A percentile compares a stretch with the other conserved stretches of the same genome.
These are phyloP conservation scores for Phytopythium kandeliae DNA, from an alignment of 352 stramenopile species.

Conservation along the genomic window DNA sequence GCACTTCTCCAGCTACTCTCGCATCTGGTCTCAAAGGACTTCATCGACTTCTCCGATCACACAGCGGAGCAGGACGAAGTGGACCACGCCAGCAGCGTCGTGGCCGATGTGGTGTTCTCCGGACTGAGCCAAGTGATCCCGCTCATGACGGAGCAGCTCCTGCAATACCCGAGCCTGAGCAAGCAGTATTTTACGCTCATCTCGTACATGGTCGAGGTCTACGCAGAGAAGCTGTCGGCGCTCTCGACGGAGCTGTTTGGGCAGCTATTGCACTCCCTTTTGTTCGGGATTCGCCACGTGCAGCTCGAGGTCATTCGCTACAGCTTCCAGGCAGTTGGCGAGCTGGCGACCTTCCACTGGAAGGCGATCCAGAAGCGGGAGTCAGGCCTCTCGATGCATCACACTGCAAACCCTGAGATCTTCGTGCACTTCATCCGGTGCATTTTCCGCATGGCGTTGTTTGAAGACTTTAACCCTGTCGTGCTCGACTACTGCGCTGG, in stretches of 20 bases:
- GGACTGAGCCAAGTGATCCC: slow-evolving; percentile 83
- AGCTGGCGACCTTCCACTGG: slow-evolving; percentile 68
- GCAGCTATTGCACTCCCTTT: slow-evolving; percentile 67
- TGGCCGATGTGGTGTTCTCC: slow-evolving; percentile 87
- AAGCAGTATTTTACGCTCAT: slow-evolving; percentile 89
- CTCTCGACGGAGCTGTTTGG: slow-evolving; percentile 62
- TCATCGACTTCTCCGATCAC: slow-evolving; percentile 82
- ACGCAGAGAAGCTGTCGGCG: slow-evolving; percentile 67
- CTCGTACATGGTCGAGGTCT: slow-evolving; percentile 84
- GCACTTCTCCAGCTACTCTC: slow-evolving; percentile 76
- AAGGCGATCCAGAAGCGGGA: slow-evolving; percentile 46
- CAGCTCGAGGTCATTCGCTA: slow-evolving; percentile 71
- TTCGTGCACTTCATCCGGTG: slow-evolving; percentile 72
- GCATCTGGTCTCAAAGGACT: slow-evolving; percentile 76
- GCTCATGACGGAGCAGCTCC: slow-evolving; percentile 85
- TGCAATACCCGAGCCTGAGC: slow-evolving; percentile 81
- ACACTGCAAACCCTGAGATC: slow-evolving; percentile 41
- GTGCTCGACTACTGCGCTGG: slow-evolving; percentile 68
- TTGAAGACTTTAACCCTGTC: slow-evolving; percentile 71
- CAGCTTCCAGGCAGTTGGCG: slow-evolving; percentile 77
- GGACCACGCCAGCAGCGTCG: slow-evolving; percentile 52
- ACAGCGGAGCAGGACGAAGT: slow-evolving; percentile 50
- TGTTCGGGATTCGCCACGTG: slow-evolving; percentile 72
- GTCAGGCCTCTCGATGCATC: slow-evolving; percentile 40
- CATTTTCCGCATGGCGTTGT: slow-evolving; percentile 75